phyloP scores from a whole-genome alignment of 176 grass and related monocot species.

The Bonia amplexicaulis region DNA sequence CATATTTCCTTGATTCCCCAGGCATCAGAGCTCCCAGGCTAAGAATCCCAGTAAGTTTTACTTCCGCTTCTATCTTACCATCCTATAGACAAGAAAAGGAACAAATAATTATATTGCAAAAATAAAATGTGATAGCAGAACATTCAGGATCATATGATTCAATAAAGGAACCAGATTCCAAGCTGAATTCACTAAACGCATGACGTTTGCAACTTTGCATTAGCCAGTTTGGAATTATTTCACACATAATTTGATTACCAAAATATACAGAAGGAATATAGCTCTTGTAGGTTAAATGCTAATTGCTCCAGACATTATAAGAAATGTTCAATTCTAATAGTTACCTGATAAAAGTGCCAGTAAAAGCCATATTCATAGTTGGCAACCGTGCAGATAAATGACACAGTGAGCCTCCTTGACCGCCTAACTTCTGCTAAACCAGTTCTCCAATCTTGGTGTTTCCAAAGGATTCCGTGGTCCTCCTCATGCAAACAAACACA shows the following conservation, averaged over 20 bases:
- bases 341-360: constrained; percentile 99
- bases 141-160: background rate
- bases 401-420: constrained; percentile 93
- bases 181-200: background rate
- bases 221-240: background rate
- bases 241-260: background rate
- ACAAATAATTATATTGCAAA: constrained; percentile 14
- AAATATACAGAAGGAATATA: constrained; percentile 12
- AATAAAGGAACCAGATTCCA: background rate
- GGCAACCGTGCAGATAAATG: constrained; percentile 98
- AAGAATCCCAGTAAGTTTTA: constrained; percentile 97
- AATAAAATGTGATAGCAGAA: background rate
- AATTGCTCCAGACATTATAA: background rate
- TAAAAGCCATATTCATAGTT: constrained; percentile 99
- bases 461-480: constrained; percentile 98
- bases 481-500: constrained; percentile 99
- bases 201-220: background rate
- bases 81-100: constrained; percentile 47
- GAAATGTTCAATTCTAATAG: background rate
- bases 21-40: constrained; percentile 96
- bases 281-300: background rate
- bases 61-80: constrained; percentile 99
- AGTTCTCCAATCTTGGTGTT: constrained; percentile 99
- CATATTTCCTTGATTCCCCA: constrained; percentile 93
- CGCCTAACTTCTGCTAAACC: constrained; percentile 97